Percentiles rank a stretch among this genome's conserved stretches.
These are phyloP conservation scores for Cladophialophora bantiana DNA, from an alignment of 2,329 filamentous ascomycete genomes.

Conservation along the genomic window DNA sequence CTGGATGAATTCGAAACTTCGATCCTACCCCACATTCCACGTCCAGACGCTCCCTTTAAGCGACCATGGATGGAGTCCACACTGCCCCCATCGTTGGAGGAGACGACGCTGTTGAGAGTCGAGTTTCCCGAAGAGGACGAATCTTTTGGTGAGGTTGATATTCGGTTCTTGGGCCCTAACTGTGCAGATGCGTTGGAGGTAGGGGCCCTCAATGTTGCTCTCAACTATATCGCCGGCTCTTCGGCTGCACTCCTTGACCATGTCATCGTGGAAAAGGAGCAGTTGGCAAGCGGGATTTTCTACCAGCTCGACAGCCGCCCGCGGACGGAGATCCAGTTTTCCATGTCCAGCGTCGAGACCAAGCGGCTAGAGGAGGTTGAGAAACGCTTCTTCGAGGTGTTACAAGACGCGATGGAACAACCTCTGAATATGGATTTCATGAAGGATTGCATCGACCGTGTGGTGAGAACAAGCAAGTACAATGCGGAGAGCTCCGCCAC, in stretches of 20 bases:
- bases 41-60: slow-evolving; percentile 76
- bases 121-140: slow-evolving; percentile 98
- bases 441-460: slow-evolving; percentile 82
- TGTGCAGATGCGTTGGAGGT: slow-evolving; percentile 73
- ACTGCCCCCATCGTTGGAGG: slow-evolving; percentile 73
- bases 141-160: slow-evolving; percentile 83
- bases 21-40: slow-evolving; percentile 81
- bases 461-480: slow-evolving; percentile 81
- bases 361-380: slow-evolving; percentile 84
- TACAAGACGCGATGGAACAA: slow-evolving; percentile 79
- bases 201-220: slow-evolving; percentile 77
- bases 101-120: slow-evolving; percentile 77
- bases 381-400: slow-evolving; percentile 80
- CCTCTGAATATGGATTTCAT: slow-evolving; percentile 90
- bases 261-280: slow-evolving; percentile 87
- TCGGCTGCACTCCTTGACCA: slow-evolving; percentile 94
- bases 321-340: slow-evolving; percentile 83
- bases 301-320: slow-evolving; percentile 81
- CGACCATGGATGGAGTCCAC: slow-evolving; percentile 91
- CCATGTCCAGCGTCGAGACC: slow-evolving; percentile 84
- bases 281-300: slow-evolving; percentile 84
- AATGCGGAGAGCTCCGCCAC: slow-evolving; percentile 80
- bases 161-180: slow-evolving; percentile 85
- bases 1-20: slow-evolving; percentile 88
- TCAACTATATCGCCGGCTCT: slow-evolving; percentile 89